phyloP scores from a whole-genome alignment of 352 stramenopile species.

The Phytopythium ostracodes region DNA sequence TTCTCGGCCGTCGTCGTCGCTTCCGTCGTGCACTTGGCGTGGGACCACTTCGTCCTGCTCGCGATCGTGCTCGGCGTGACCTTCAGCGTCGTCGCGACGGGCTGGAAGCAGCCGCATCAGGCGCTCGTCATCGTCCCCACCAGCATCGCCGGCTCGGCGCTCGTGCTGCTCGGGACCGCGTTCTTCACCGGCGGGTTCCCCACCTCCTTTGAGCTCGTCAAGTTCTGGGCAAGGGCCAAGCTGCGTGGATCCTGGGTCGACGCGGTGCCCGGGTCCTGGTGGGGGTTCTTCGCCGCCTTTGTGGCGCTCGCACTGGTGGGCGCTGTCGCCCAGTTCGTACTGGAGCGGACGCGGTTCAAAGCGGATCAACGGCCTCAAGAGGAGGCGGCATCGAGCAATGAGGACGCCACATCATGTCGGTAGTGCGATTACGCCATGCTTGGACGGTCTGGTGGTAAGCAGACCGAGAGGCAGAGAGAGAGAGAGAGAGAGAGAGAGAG shows the following conservation, averaged over 20 bases:
- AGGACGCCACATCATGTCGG: neutral
- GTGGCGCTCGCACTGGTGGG: neutral
- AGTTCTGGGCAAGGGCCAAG: conserved; percentile 8
- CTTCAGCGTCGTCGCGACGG: neutral
- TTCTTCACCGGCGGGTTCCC: conserved; percentile 7
- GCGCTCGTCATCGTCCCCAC: conserved; percentile 4
- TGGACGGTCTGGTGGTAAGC: neutral
- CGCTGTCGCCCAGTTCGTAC: neutral
- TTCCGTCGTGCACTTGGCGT: conserved; percentile 4
- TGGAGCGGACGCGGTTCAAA: neutral
- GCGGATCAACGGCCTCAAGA: neutral
- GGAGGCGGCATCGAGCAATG: neutral
- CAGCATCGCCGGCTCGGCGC: conserved; percentile 2
- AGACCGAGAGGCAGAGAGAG: neutral
- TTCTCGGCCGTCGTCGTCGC: conserved; percentile 6
- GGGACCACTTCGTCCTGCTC: conserved; percentile 7
- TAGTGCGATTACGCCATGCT: neutral
- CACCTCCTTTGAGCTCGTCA: conserved; percentile 5
- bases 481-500: neutral
- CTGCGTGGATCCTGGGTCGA: neutral
- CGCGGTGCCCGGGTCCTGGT: conserved; percentile 3
- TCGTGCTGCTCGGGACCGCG: neutral
- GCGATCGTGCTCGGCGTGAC: neutral
- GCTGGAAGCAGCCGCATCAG: neutral
- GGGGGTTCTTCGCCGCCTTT: conserved; percentile 4